These are phyloP conservation scores for Xylariaceae sp. DNA, from an alignment of 2,329 filamentous ascomycete genomes.

Conservation along the genomic window DNA sequence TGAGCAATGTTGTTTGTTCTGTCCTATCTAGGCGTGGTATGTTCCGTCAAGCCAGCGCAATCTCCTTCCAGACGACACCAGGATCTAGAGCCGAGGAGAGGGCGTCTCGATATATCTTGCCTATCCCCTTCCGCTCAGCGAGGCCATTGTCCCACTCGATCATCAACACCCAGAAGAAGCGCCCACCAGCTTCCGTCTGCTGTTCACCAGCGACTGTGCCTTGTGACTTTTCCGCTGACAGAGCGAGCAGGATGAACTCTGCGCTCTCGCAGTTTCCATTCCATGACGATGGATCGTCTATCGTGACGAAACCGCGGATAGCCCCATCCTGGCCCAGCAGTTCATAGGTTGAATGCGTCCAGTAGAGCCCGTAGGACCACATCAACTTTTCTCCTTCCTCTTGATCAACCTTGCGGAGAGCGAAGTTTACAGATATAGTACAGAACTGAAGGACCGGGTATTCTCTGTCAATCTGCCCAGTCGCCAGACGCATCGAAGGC, in stretches of 20 bases:
- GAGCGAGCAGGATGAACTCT: slow-evolving; percentile 18
- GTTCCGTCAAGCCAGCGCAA: slow-evolving; percentile 12
- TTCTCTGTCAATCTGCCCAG: background rate
- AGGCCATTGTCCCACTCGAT: slow-evolving; percentile 16
- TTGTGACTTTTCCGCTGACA: slow-evolving; percentile 14
- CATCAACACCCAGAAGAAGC: slow-evolving; percentile 19
- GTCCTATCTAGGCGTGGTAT: background rate
- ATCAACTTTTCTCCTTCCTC: slow-evolving; percentile 17
- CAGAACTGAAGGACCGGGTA: slow-evolving; percentile 19
- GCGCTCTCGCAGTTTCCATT: background rate
- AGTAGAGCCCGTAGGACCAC: slow-evolving; percentile 19
- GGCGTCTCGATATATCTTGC: slow-evolving; percentile 15
- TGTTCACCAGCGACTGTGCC: background rate
- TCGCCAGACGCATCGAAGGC: background rate
- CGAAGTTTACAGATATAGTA: slow-evolving; percentile 14
- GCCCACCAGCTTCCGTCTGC: background rate
- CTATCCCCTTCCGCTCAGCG: slow-evolving; percentile 22
- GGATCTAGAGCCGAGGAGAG: slow-evolving; percentile 8
- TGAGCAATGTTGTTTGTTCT: too few relatives aligned
- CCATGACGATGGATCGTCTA: slow-evolving; percentile 9
- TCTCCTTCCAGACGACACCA: slow-evolving; percentile 18
- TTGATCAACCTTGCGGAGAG: slow-evolving; percentile 13
- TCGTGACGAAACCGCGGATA: slow-evolving; percentile 17
- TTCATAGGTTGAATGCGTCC: slow-evolving; percentile 16
- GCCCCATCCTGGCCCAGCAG: slow-evolving; percentile 7